Evolutionary conservation across 768 basidiomycete species (phyloP).

Genomic region (Pisolithus albus): DNA sequence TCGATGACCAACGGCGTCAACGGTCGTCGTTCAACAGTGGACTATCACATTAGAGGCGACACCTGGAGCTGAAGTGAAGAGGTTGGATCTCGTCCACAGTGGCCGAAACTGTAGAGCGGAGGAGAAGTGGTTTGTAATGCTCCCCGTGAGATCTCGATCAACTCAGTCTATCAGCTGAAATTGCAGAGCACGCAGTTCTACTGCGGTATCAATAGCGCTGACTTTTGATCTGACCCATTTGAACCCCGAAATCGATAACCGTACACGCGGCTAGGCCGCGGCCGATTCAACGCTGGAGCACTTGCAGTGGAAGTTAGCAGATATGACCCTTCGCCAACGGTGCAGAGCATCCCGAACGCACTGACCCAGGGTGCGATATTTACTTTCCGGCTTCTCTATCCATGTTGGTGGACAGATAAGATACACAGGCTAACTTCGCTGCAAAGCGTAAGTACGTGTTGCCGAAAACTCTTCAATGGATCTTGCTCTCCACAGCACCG

Average conservation of each 20-base stretch:
- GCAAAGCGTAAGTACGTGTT: constrained; percentile 47
- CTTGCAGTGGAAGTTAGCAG: constrained; percentile 68
- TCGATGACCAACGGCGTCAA: too few relatives aligned
- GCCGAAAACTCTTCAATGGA: constrained; percentile 44
- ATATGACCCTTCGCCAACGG: constrained; percentile 60
- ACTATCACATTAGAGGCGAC: too few relatives aligned
- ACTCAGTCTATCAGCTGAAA: too few relatives aligned
- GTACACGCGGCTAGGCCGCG: too few relatives aligned
- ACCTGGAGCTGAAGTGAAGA: too few relatives aligned
- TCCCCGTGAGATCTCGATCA: too few relatives aligned
- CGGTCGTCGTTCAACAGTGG: too few relatives aligned
- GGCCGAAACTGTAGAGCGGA: too few relatives aligned
- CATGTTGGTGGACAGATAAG: neutral
- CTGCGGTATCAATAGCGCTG: constrained; percentile 18
- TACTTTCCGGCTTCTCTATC: neutral
- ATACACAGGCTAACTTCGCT: constrained; percentile 61
- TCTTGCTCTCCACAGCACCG: constrained; percentile 46
- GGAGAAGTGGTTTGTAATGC: too few relatives aligned
- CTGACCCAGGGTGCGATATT: constrained; percentile 35
- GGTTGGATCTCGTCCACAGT: too few relatives aligned
- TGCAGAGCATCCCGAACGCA: constrained; percentile 47
- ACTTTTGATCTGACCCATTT: constrained; percentile 89
- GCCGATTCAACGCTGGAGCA: neutral
- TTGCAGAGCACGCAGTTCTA: neutral
- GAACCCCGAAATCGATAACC: constrained; percentile 74